phyloP scores from a whole-genome alignment of 1,139 yeast species.

The Kodamaea sp. region DNA sequence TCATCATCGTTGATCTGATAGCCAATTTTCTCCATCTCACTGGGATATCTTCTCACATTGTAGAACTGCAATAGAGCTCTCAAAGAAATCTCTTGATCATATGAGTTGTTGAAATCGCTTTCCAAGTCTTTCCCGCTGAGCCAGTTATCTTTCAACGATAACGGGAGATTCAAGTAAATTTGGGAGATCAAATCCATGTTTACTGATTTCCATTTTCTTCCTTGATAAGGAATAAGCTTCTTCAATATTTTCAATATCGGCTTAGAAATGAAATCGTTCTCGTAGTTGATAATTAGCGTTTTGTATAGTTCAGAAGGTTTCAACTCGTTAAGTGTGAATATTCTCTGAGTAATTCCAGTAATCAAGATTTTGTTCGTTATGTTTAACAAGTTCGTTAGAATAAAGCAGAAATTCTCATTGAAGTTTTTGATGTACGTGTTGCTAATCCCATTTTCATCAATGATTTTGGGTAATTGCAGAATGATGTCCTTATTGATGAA shows the following conservation, averaged over 20 bases:
- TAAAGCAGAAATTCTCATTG: slow-evolving; percentile 46
- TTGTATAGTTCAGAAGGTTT: slow-evolving; percentile 55
- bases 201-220: slow-evolving; percentile 89
- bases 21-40: slow-evolving; percentile 56
- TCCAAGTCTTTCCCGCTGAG: slow-evolving; percentile 81
- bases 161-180: slow-evolving; percentile 73
- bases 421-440: slow-evolving; percentile 32
- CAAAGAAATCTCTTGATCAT: slow-evolving; percentile 83
- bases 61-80: slow-evolving; percentile 80
- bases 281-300: slow-evolving; percentile 48
- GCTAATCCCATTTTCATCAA: slow-evolving; percentile 30
- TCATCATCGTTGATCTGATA: slow-evolving; percentile 37
- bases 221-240: slow-evolving; percentile 85
- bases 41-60: slow-evolving; percentile 59
- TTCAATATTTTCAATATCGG: slow-evolving; percentile 76
- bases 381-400: slow-evolving; percentile 46
- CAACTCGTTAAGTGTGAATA: slow-evolving; percentile 54
- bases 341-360: slow-evolving; percentile 52
- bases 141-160: slow-evolving; percentile 85
- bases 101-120: slow-evolving; percentile 72
- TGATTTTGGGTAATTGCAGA: slow-evolving; percentile 26
- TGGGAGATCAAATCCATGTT: slow-evolving; percentile 94
- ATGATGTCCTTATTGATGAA: slow-evolving; percentile 35
- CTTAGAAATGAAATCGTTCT: slow-evolving; percentile 62
- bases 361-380: slow-evolving; percentile 46